A percentile compares a stretch with the other conserved stretches of the same genome.
Conservation (phyloP, 2,329 filamentous ascomycete genomes). For the Ramichloridium luteum region DNA sequence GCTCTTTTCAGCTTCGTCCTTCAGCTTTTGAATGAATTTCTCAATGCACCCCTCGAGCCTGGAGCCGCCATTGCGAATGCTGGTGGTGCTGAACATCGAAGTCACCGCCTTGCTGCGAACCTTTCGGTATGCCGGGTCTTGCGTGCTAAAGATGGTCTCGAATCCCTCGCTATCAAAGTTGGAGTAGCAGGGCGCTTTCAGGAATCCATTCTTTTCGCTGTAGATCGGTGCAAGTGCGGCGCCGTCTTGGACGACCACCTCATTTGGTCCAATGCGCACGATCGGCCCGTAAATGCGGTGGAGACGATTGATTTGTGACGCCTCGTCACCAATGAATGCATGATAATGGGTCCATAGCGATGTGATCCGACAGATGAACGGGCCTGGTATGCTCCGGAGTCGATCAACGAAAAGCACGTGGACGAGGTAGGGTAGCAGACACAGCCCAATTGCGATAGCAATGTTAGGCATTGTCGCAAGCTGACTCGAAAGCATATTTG, state of each 20-base stretch:
- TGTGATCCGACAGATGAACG: constrained; percentile 18
- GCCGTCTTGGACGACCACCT: constrained; percentile 38
- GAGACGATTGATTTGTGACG: constrained; percentile 14
- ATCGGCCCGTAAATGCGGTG: constrained; percentile 59
- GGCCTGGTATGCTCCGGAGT: constrained; percentile 24
- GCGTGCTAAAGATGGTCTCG: constrained; percentile 41
- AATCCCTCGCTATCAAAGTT: constrained; percentile 48
- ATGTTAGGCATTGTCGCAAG: no score
- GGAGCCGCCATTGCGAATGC: constrained; percentile 21
- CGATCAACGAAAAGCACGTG: constrained; percentile 26
- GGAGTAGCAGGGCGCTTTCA: constrained; percentile 39
- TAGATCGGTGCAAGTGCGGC: constrained; percentile 40
- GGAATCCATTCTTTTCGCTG: constrained; percentile 39
- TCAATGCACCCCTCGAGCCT: constrained; percentile 32
- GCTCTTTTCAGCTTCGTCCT: constrained; percentile 21
- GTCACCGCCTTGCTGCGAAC: constrained; percentile 39
- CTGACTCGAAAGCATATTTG: no score
- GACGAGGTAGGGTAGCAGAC: constrained; percentile 8
- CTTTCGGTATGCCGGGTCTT: constrained; percentile 30
- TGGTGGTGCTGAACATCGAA: constrained; percentile 38
- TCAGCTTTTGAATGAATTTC: constrained; percentile 31
- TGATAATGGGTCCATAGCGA: constrained; percentile 19
- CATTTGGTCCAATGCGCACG: constrained; percentile 62
- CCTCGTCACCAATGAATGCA: constrained; percentile 21
- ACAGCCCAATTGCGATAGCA: constrained; percentile 1